Percentiles rank a stretch among this genome's conserved stretches.
phyloP scores from a whole-genome alignment of 495 filamentous ascomycete species.

The Aspergillus biplanus region DNA sequence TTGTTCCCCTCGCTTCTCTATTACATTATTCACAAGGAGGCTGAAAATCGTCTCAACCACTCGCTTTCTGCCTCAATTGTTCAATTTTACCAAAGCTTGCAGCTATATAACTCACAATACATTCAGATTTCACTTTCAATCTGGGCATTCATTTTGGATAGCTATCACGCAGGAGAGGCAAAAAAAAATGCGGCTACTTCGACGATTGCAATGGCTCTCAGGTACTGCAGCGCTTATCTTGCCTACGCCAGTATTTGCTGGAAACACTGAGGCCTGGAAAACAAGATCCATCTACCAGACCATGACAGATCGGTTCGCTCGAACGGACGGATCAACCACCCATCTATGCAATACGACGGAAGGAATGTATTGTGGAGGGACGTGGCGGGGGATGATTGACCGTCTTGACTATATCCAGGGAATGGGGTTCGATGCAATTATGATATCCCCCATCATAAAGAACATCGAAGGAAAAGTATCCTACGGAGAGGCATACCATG shows the following conservation, averaged over 20 bases:
- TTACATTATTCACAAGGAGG: neutral
- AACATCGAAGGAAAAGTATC: constrained; percentile 53
- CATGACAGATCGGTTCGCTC: constrained; percentile 76
- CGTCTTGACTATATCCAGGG: constrained; percentile 62
- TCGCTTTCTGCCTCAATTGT: neutral
- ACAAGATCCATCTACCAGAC: constrained; percentile 73
- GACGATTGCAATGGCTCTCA: constrained; percentile 14
- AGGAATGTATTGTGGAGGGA: constrained; percentile 73
- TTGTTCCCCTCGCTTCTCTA: neutral
- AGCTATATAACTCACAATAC: neutral
- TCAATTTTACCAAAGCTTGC: neutral
- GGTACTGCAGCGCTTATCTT: neutral
- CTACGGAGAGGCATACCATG: constrained; percentile 69
- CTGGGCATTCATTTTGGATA: neutral
- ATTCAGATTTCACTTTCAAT: neutral
- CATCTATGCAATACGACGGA: constrained; percentile 45
- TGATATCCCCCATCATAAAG: constrained; percentile 78
- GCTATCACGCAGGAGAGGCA: neutral
- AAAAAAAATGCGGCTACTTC: constrained; percentile 3
- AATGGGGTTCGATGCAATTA: constrained; percentile 82
- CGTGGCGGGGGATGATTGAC: constrained; percentile 70
- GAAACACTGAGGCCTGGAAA: constrained; percentile 51
- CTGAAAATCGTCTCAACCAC: neutral
- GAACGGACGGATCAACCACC: constrained; percentile 62
- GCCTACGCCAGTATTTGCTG: constrained; percentile 22